Percentiles rank a stretch among this genome's conserved stretches.
Evolutionary conservation across 2,329 filamentous ascomycete genomes (phyloP).

Genomic region (Verticillium tricorpus): DNA sequence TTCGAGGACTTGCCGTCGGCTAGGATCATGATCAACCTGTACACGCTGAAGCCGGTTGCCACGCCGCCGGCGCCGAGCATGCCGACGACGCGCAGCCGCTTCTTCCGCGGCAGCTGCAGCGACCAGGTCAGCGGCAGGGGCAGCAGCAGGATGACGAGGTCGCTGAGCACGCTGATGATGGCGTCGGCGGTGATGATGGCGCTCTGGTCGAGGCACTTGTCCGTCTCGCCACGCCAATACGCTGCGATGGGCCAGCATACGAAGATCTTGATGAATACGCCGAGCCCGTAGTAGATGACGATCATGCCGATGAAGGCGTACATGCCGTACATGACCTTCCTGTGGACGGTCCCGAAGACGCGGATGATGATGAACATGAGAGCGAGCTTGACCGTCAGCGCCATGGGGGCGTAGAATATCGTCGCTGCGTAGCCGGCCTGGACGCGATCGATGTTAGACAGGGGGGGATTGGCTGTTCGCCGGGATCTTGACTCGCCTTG

Average conservation of each 20-base stretch:
- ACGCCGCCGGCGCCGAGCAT: constrained; percentile 25
- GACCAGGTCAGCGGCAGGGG: constrained; percentile 26
- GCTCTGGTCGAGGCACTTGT: constrained; percentile 29
- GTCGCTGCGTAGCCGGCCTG: constrained; percentile 37
- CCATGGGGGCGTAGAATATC: constrained; percentile 40
- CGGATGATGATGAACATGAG: constrained; percentile 37
- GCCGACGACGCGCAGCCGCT: constrained; percentile 22
- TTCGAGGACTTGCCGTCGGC: constrained; percentile 17
- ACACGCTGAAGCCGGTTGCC: constrained; percentile 25
- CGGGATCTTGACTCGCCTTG: constrained; percentile 21
- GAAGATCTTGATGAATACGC: constrained; percentile 35
- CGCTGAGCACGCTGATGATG: constrained; percentile 24
- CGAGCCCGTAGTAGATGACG: constrained; percentile 33
- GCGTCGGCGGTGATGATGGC: constrained; percentile 25
- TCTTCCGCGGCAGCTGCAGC: constrained; percentile 21
- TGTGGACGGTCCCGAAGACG: constrained; percentile 34
- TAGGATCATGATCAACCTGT: constrained; percentile 21
- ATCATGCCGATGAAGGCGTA: constrained; percentile 31
- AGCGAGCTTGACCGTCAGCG: constrained; percentile 32
- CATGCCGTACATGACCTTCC: constrained; percentile 31
- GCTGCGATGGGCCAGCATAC: constrained; percentile 34
- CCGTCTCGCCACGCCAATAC: constrained; percentile 29
- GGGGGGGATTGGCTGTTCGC: background rate
- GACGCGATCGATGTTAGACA: background rate
- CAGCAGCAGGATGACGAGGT: constrained; percentile 23